Evolutionary conservation across 352 stramenopile genomes (phyloP).

Genomic region (Phytophthora multivora): DNA sequence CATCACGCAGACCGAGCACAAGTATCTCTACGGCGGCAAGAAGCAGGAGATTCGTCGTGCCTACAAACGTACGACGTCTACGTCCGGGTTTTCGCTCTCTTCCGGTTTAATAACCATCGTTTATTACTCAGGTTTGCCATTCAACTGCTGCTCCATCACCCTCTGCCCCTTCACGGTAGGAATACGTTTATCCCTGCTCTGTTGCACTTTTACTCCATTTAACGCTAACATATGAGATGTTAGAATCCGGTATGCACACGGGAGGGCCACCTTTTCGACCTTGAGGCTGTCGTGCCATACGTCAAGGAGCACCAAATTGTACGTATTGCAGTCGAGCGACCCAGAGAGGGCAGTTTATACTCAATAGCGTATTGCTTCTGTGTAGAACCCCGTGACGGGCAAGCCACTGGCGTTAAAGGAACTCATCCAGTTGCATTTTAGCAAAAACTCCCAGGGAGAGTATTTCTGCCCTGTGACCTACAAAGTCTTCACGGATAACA

Average conservation of each 20-base stretch:
- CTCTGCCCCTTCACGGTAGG: slow-evolving; percentile 87
- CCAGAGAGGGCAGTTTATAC: neutral
- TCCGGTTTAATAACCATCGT: neutral
- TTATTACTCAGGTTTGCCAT: slow-evolving; percentile 87
- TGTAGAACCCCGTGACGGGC: slow-evolving; percentile 95
- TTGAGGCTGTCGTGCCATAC: slow-evolving; percentile 96
- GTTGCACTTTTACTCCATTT: neutral
- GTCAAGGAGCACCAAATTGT: slow-evolving; percentile 95
- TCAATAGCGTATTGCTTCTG: neutral
- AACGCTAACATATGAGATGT: neutral
- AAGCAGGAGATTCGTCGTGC: slow-evolving; percentile 82
- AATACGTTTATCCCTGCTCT: neutral
- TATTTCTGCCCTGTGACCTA: slow-evolving; percentile 96
- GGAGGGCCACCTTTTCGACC: slow-evolving; percentile 97
- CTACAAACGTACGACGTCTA: slow-evolving; percentile 63
- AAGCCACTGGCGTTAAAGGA: slow-evolving; percentile 91
- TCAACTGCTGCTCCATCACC: slow-evolving; percentile 98
- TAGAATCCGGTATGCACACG: slow-evolving; percentile 94
- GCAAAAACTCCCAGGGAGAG: slow-evolving; percentile 78
- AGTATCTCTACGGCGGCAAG: slow-evolving; percentile 93
- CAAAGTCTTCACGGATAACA: slow-evolving; percentile 93
- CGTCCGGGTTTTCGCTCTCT: neutral
- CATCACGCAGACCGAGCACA: slow-evolving; percentile 92
- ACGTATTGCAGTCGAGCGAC: slow-evolving; percentile 18
- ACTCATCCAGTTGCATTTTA: slow-evolving; percentile 91